A percentile compares a stretch with the other conserved stretches of the same genome.
These are phyloP conservation scores for Aspergillus egyptiacus DNA, from an alignment of 495 filamentous ascomycete species.

Conservation along the genomic window DNA sequence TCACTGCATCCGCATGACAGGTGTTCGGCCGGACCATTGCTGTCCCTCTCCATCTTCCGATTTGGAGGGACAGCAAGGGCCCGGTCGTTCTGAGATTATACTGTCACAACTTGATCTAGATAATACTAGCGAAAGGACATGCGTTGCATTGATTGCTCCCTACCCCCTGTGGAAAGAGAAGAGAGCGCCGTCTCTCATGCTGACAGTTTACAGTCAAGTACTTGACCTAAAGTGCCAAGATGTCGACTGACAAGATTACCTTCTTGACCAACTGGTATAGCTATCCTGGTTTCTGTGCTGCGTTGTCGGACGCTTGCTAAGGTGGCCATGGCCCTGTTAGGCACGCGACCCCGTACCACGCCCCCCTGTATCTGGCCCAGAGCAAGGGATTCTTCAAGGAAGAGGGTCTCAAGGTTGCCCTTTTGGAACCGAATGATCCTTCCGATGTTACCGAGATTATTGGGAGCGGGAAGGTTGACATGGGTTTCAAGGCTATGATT, in stretches of 20 bases:
- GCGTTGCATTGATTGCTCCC: slow-evolving; percentile 54
- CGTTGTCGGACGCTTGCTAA: slow-evolving; percentile 22
- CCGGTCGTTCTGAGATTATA: slow-evolving; percentile 58
- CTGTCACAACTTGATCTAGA: slow-evolving; percentile 76
- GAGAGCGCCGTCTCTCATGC: slow-evolving; percentile 15
- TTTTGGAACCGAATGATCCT: slow-evolving; percentile 66
- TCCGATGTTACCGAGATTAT: slow-evolving; percentile 69
- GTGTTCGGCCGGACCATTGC: slow-evolving; percentile 41
- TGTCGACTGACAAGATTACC: slow-evolving; percentile 70
- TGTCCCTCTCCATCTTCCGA: neutral
- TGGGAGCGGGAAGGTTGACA: slow-evolving; percentile 62
- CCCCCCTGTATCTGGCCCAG: slow-evolving; percentile 64
- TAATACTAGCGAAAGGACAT: slow-evolving; percentile 81
- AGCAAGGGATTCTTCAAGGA: slow-evolving; percentile 64
- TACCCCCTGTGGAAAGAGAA: slow-evolving; percentile 11
- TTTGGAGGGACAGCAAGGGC: neutral
- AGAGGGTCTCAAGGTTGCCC: slow-evolving; percentile 63
- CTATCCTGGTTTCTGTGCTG: neutral
- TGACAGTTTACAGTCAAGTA: slow-evolving; percentile 19
- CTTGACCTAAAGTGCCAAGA: slow-evolving; percentile 43
- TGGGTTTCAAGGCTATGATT: slow-evolving; percentile 74
- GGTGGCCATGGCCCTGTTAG: slow-evolving; percentile 28
- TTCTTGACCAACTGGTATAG: slow-evolving; percentile 67
- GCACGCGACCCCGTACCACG: slow-evolving; percentile 71
- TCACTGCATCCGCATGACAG: slow-evolving; percentile 54